A percentile compares a stretch with the other conserved stretches of the same genome.
Evolutionary conservation across 352 stramenopile species (phyloP).

Genomic region (Phytophthora litchii): DNA sequence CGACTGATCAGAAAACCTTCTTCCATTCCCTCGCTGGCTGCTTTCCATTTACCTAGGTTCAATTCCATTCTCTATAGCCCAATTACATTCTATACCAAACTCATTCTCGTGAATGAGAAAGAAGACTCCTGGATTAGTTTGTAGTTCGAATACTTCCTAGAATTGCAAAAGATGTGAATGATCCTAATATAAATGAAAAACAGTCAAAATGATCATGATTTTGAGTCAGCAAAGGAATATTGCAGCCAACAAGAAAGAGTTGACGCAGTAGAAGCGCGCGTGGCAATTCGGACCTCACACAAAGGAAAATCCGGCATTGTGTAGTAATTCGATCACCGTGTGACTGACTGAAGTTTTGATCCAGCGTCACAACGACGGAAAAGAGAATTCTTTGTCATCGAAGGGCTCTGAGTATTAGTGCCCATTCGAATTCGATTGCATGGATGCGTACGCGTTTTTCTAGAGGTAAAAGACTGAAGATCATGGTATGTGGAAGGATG

Average conservation of each 20-base stretch:
- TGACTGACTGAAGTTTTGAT: slow-evolving; percentile 5
- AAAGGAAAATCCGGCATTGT: slow-evolving; percentile 19
- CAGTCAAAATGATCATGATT: too few species aligned
- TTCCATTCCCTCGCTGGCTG: too few species aligned
- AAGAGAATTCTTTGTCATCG: slow-evolving; percentile 5
- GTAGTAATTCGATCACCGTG: slow-evolving; percentile 3
- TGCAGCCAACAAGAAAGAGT: slow-evolving; percentile 8
- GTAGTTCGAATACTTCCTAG: too few species aligned
- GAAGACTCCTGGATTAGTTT: too few species aligned
- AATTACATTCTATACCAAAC: too few species aligned
- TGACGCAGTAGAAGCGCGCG: slow-evolving; percentile 11
- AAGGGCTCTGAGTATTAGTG: slow-evolving; percentile 13
- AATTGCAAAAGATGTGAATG: too few species aligned
- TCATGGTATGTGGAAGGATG: slow-evolving; percentile 6
- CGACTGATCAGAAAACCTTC: slow-evolving; percentile 4
- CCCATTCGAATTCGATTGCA: slow-evolving; percentile 23
- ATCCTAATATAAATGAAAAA: too few species aligned
- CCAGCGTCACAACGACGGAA: background rate
- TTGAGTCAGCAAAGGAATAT: too few species aligned
- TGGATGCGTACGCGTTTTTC: slow-evolving; percentile 3
- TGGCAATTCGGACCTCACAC: background rate
- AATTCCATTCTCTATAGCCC: too few species aligned
- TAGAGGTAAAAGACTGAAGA: background rate
- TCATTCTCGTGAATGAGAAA: too few species aligned
- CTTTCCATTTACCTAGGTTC: too few species aligned